Conservation (phyloP, 208 protist genomes). For the Leishmania tarentolae region DNA sequence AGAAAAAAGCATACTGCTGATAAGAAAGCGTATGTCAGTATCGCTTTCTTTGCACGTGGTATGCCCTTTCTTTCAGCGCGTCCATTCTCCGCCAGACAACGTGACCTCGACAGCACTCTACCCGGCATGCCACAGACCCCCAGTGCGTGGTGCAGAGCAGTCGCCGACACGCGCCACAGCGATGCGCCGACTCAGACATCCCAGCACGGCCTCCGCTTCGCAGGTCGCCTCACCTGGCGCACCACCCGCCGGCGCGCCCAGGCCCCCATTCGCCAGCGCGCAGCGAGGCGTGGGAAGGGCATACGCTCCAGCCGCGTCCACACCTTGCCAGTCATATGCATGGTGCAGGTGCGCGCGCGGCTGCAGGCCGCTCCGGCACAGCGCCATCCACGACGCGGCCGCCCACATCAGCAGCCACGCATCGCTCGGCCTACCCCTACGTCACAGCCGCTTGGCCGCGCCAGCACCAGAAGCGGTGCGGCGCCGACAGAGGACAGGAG, state of each 20-base stretch:
- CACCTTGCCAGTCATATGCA: not conserved
- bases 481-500: not conserved
- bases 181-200: not conserved
- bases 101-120: not conserved
- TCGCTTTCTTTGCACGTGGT: not conserved
- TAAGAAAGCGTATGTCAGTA: constrained; percentile 6
- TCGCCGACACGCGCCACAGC: not conserved
- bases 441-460: not conserved
- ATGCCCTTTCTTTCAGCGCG: not conserved
- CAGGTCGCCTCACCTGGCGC: not conserved
- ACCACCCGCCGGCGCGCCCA: too few species aligned
- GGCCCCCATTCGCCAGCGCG: not conserved
- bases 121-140: not conserved
- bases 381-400: not conserved
- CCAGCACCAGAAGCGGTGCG: not conserved
- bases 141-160: not conserved
- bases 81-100: not conserved
- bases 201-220: not conserved
- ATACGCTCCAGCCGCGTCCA: not conserved
- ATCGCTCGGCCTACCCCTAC: not conserved
- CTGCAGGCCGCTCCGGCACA: not conserved
- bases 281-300: not conserved
- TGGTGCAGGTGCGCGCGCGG: not conserved
- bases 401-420: not conserved
- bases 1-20: constrained; percentile 28